These are phyloP conservation scores for Flaveria sonorensis DNA, from an alignment of 129 eudicot genomes.

Conservation along the genomic window DNA sequence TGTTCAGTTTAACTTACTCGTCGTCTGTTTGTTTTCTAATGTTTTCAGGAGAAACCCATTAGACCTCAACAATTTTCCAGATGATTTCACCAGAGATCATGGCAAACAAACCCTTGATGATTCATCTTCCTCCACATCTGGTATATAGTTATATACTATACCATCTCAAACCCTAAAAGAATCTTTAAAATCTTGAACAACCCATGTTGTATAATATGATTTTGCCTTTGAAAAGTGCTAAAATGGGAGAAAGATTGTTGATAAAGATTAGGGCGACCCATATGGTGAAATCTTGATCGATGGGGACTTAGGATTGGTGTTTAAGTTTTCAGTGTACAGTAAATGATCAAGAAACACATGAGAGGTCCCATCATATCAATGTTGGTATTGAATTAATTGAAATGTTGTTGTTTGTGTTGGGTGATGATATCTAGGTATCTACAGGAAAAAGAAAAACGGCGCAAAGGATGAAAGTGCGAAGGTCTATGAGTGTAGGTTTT, in stretches of 20 bases:
- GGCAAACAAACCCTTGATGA: constrained; percentile 63
- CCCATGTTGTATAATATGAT: neutral
- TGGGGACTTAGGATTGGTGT: constrained; percentile 18
- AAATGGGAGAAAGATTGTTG: neutral
- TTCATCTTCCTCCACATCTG: constrained; percentile 73
- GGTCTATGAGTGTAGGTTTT: constrained; percentile 98
- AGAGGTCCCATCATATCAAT: constrained; percentile 41
- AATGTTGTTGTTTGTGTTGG: constrained; percentile 20
- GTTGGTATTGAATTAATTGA: constrained; percentile 30
- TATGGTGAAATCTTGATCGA: neutral
- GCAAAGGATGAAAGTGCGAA: constrained; percentile 63
- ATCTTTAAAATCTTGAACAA: neutral
- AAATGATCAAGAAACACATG: constrained; percentile 20
- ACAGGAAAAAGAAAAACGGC: constrained; percentile 82
- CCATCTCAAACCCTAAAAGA: neutral
- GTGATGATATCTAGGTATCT: constrained; percentile 39
- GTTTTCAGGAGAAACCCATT: constrained; percentile 90
- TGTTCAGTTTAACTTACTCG: constrained; percentile 13
- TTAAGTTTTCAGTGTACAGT: constrained; percentile 35
- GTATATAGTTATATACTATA: constrained; percentile 9
- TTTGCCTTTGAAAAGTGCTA: constrained; percentile 19
- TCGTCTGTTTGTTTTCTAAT: neutral
- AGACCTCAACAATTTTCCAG: constrained; percentile 93
- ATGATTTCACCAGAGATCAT: constrained; percentile 65
- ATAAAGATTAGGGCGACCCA: neutral